phyloP scores from a whole-genome alignment of 305 asterid species.

The Solanum aculeatissimum region DNA sequence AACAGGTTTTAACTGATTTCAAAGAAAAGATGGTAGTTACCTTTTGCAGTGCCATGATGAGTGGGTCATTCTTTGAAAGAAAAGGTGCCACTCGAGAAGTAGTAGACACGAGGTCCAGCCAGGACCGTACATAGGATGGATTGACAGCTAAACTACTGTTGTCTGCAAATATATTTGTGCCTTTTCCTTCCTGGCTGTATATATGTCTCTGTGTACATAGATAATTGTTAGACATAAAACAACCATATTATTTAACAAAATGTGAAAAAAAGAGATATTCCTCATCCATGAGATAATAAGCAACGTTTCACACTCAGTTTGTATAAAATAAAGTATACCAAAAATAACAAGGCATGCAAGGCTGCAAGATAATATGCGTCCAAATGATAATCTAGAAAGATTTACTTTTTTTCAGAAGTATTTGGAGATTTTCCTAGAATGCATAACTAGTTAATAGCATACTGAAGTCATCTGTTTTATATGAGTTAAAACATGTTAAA shows the following conservation, averaged over 20 bases:
- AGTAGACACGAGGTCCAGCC: constrained; percentile 70
- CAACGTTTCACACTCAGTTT: neutral
- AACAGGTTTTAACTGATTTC: neutral
- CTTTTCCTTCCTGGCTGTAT: constrained; percentile 58
- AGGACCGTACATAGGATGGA: constrained; percentile 65
- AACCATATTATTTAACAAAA: neutral
- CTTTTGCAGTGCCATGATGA: constrained; percentile 76
- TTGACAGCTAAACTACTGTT: constrained; percentile 68
- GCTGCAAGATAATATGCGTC: neutral
- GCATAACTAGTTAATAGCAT: neutral
- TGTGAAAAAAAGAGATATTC: neutral
- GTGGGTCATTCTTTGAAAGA: constrained; percentile 64
- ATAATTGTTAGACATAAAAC: neutral
- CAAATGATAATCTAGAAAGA: neutral
- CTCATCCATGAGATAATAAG: neutral
- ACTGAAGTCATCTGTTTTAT: neutral
- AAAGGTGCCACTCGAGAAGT: constrained; percentile 92
- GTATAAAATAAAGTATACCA: neutral
- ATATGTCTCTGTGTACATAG: constrained; percentile 63
- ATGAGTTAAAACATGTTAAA: neutral
- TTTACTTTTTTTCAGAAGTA: neutral
- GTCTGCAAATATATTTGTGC: constrained; percentile 60
- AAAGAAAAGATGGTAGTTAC: constrained; percentile 13
- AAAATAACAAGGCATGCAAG: neutral
- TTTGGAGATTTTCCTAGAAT: neutral